phyloP scores from a whole-genome alignment of 495 filamentous ascomycete species.

The Evansstolkia leycettana region DNA sequence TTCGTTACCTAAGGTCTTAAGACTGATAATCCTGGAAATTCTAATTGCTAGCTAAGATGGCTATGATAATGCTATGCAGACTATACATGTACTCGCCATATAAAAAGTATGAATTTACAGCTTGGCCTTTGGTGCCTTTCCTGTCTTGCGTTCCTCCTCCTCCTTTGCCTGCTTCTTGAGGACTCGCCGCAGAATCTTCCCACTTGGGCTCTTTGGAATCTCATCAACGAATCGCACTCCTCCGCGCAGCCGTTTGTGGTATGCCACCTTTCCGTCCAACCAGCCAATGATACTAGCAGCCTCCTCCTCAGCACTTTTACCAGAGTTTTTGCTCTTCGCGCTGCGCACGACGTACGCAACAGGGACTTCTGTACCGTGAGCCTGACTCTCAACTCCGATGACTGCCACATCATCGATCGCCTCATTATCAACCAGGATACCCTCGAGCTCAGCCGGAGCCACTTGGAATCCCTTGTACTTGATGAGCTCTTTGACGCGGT shows the following conservation, averaged over 20 bases:
- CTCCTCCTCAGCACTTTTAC: conserved; percentile 35
- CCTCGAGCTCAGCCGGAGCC: conserved; percentile 77
- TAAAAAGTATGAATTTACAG: too few species aligned
- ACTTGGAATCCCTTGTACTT: conserved; percentile 88
- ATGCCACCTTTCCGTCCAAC: conserved; percentile 49
- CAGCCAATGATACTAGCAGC: conserved; percentile 51
- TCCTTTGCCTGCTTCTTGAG: conserved; percentile 44
- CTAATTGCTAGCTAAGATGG: too few species aligned
- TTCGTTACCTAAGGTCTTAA: too few species aligned
- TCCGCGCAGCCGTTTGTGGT: conserved; percentile 69
- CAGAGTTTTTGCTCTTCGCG: conserved; percentile 38
- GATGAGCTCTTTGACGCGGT: conserved; percentile 84
- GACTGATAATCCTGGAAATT: too few species aligned
- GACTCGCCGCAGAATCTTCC: conserved; percentile 77
- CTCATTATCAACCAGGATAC: conserved; percentile 55
- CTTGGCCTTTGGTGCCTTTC: conserved; percentile 23
- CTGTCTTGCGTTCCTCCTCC: conserved; percentile 8
- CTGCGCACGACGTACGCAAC: conserved; percentile 64
- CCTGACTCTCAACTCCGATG: conserved; percentile 60
- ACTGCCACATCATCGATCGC: conserved; percentile 78
- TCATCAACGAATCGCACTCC: conserved; percentile 71
- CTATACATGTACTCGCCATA: too few species aligned
- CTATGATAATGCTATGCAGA: too few species aligned
- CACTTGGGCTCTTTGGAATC: conserved; percentile 74
- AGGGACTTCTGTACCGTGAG: conserved; percentile 68